Conservation (phyloP, 179 eudicot species). For the Gypsophila paniculata region DNA sequence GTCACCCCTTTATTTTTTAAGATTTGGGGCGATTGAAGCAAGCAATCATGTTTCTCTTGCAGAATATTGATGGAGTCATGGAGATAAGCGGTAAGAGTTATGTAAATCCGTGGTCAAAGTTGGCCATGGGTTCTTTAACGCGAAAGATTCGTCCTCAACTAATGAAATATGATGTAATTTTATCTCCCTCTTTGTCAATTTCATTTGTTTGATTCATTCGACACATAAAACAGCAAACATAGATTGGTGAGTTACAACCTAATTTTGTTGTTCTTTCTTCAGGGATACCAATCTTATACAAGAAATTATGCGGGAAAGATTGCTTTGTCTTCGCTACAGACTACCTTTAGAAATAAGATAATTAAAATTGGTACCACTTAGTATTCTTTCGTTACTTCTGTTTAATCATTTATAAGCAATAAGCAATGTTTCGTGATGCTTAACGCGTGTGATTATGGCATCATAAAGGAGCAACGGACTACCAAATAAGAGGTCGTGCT, state of each 20-base stretch:
- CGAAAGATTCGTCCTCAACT: slow-evolving; percentile 55
- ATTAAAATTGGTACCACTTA: slow-evolving; percentile 64
- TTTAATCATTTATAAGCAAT: background rate
- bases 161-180: slow-evolving; percentile 44
- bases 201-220: slow-evolving; percentile 10
- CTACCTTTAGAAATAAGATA: slow-evolving; percentile 62
- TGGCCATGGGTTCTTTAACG: slow-evolving; percentile 41
- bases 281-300: slow-evolving; percentile 69
- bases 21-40: slow-evolving; percentile 4
- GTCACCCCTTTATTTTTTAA: background rate
- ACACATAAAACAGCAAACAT: background rate
- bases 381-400: background rate
- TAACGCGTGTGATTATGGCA: slow-evolving; percentile 16
- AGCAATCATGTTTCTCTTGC: slow-evolving; percentile 14
- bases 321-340: slow-evolving; percentile 50
- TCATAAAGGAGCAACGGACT: slow-evolving; percentile 63
- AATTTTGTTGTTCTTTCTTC: slow-evolving; percentile 22
- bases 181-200: slow-evolving; percentile 1
- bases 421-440: slow-evolving; percentile 4
- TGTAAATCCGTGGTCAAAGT: slow-evolving; percentile 71
- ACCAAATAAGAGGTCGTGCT: slow-evolving; percentile 92
- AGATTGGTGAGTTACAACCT: slow-evolving; percentile 6
- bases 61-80: slow-evolving; percentile 25
- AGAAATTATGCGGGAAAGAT: slow-evolving; percentile 67
- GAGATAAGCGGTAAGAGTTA: slow-evolving; percentile 26